Conservation (phyloP, 768 basidiomycete species). For the Termitomyces sp. region DNA sequence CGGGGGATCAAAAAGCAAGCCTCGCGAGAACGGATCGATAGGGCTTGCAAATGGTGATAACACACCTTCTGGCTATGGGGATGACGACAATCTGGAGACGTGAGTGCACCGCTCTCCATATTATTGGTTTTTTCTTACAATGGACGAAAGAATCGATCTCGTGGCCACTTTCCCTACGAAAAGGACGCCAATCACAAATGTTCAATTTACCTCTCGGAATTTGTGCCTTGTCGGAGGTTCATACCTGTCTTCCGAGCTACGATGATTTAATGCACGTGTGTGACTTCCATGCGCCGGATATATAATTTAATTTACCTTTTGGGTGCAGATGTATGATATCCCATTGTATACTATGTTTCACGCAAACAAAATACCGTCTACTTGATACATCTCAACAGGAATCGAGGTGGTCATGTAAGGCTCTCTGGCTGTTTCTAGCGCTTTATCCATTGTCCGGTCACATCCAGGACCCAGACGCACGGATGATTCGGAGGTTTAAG, state of each 20-base stretch:
- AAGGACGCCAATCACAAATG: constrained; percentile 86
- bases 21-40: constrained; percentile 46
- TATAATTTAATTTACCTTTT: neutral
- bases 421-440: neutral
- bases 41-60: constrained; percentile 19
- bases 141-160: constrained; percentile 62
- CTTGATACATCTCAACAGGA: neutral
- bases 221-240: constrained; percentile 85
- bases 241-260: constrained; percentile 55
- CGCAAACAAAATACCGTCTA: neutral
- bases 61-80: constrained; percentile 29
- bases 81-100: constrained; percentile 67
- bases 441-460: neutral
- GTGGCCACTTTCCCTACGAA: constrained; percentile 93
- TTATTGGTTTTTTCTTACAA: constrained; percentile 6
- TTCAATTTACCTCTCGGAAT: constrained; percentile 94
- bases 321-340: neutral
- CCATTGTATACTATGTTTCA: neutral
- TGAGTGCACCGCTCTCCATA: constrained; percentile 30
- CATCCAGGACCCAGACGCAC: too few species aligned
- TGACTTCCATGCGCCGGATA: neutral
- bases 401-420: neutral
- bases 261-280: constrained; percentile 22
- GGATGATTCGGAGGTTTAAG: too few species aligned
- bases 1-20: constrained; percentile 57